A percentile compares a stretch with the other conserved stretches of the same genome.
Conservation (phyloP, 176 grass and related monocot genomes). For the Hordeum marinum region DNA sequence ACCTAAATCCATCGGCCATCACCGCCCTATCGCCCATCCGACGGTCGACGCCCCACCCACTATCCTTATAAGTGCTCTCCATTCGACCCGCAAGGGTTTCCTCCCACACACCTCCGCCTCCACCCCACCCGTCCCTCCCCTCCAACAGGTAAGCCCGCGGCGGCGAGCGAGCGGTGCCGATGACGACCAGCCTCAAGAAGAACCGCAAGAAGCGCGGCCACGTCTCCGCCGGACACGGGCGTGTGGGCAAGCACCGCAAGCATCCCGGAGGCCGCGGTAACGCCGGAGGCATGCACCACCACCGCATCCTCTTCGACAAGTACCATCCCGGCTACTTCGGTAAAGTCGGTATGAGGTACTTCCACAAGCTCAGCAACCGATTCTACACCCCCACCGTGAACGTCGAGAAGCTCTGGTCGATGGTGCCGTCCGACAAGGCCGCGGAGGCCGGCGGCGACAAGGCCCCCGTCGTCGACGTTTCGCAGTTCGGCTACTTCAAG, state of each 20-base stretch:
- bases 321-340: conserved; percentile 90
- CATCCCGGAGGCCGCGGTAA: conserved; percentile 86
- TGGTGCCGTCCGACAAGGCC: conserved; percentile 64
- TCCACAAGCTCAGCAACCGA: conserved; percentile 87
- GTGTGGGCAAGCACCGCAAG: conserved; percentile 95
- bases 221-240: conserved; percentile 82
- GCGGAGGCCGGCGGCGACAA: conserved; percentile 41
- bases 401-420: conserved; percentile 77
- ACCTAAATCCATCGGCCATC: background rate
- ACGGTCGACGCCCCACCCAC: background rate
- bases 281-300: conserved; percentile 96
- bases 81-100: conserved; percentile 27
- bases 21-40: background rate
- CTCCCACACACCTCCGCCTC: conserved; percentile 19
- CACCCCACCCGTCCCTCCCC: background rate
- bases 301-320: conserved; percentile 98
- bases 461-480: conserved; percentile 69
- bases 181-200: conserved; percentile 92
- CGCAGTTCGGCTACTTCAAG: conserved; percentile 95
- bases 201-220: conserved; percentile 95
- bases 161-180: conserved; percentile 30
- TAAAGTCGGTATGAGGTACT: conserved; percentile 97
- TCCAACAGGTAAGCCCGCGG: conserved; percentile 20
- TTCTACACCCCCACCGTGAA: conserved; percentile 68
- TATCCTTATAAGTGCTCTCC: conserved; percentile 1